Evolutionary conservation across 148 eudicot species (phyloP), one percentile per base, ranked within the genome.

Genomic region (Heliamphora exappendiculata): DNA sequence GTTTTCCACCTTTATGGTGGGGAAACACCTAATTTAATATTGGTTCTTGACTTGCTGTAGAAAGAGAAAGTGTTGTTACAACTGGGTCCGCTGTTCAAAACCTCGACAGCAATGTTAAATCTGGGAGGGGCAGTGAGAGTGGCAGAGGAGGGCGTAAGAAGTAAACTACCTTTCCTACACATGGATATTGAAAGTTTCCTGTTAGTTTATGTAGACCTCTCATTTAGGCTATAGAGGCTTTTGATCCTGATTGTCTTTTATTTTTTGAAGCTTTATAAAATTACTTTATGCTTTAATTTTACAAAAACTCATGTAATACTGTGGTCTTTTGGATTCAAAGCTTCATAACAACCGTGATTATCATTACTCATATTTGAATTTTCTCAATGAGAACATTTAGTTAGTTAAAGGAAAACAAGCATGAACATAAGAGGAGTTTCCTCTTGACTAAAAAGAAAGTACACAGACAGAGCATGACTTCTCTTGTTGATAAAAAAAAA

Each of bases 131-230:
- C 45, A 77, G 80, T 68, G 93, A 91, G 78, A 82, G 91, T 75
- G 82, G 98, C 69, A 88, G 90, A 87, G 94, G 94, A 77, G 91
- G 98, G 73, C 97, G 97, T 79, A 94, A 94, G 76, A 94, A 92
- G 97, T 94, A 92, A 62, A 76, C 7, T 76, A 67, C 54, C 79
- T 76, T 58, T 34, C 58, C 53, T 34, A 67, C 7, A 70, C 42
- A 22, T 71, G 41, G 69, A 58, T 36, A 22, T 71, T 22, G 42
- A 49, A 44, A 44, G 22, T 63, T 70, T 24, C 29, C 58, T 34
- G 39, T 51, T 65, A 14, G 71, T 67, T 59, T 79, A 60, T 75
- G 34, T 57, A 3, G 24, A 22, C 67, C 29, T 60, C 33, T 47
- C 58, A 37, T 76, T 26, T 50, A 24, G 41, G 24, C 53, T 33